A percentile compares a stretch with the other conserved stretches of the same genome.
These are phyloP conservation scores for Anthostomella pinea DNA, from an alignment of 2,329 filamentous ascomycete genomes.

Conservation along the genomic window DNA sequence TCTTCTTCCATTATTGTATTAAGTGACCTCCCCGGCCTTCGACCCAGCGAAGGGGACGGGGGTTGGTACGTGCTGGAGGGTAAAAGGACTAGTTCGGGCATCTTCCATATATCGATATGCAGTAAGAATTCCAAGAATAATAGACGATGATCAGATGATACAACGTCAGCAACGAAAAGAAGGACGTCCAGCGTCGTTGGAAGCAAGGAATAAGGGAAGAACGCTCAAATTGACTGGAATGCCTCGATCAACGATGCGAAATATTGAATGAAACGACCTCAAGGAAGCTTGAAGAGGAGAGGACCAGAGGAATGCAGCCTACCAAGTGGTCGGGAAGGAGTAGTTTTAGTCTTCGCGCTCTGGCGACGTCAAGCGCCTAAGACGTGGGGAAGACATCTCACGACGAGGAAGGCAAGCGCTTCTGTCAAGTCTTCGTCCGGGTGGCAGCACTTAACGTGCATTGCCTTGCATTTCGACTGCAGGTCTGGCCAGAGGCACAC, in stretches of 20 bases:
- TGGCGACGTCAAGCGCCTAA: slow-evolving; percentile 30
- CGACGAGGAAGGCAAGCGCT: slow-evolving; percentile 26
- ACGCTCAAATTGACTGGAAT: slow-evolving; percentile 39
- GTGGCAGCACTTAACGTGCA: slow-evolving; percentile 24
- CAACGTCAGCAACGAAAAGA: slow-evolving; percentile 26
- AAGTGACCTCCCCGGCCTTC: slow-evolving; percentile 52
- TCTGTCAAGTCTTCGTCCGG: slow-evolving; percentile 21
- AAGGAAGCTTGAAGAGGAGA: slow-evolving; percentile 30
- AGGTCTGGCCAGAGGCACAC: slow-evolving; percentile 26
- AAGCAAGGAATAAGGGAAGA: slow-evolving; percentile 30
- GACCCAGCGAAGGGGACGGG: slow-evolving; percentile 54
- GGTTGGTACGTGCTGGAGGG: slow-evolving; percentile 43
- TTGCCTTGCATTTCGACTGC: slow-evolving; percentile 22
- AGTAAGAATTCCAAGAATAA: slow-evolving; percentile 22
- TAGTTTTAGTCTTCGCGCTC: slow-evolving; percentile 30
- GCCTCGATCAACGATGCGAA: slow-evolving; percentile 46
- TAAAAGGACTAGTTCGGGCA: slow-evolving; percentile 45
- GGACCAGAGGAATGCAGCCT: slow-evolving; percentile 21
- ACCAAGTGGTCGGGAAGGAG: slow-evolving; percentile 22
- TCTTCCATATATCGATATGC: slow-evolving; percentile 33
- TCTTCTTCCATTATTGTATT: slow-evolving; percentile 65
- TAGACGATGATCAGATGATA: slow-evolving; percentile 16
- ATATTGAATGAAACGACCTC: slow-evolving; percentile 33
- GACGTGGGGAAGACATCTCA: slow-evolving; percentile 18
- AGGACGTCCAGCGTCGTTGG: slow-evolving; percentile 32